These are phyloP conservation scores for Plasmodium gonderi DNA, from an alignment of 169 alveolate species.

Conservation along the genomic window DNA sequence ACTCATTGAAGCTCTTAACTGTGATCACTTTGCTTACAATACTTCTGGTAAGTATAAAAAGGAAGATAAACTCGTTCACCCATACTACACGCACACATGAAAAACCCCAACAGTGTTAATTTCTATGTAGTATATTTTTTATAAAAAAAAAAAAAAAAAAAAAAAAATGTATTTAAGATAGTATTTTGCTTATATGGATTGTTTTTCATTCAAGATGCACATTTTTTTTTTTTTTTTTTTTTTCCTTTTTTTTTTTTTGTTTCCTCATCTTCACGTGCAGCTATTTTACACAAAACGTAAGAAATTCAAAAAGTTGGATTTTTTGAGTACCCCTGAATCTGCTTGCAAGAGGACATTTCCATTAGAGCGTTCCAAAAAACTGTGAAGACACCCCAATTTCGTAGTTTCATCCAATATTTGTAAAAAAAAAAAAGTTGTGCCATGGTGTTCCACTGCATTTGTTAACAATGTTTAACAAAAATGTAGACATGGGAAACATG, in stretches of 20 bases:
- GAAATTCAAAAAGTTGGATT: slow-evolving; percentile 26
- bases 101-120: no score
- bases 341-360: slow-evolving; percentile 62
- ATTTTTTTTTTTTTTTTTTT: neutral
- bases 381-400: slow-evolving; percentile 34
- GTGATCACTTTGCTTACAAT: slow-evolving; percentile 19
- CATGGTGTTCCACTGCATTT: no score
- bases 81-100: no score
- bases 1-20: neutral
- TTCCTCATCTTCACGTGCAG: no score
- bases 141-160: no score
- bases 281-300: slow-evolving; percentile 40
- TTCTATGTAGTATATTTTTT: no score
- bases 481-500: no score
- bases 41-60: slow-evolving; percentile 43
- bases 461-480: no score
- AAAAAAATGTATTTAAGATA: no score
- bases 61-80: neutral
- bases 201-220: neutral
- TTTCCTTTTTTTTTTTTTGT: neutral
- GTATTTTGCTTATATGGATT: neutral
- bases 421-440: no score
- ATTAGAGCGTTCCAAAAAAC: slow-evolving; percentile 29
- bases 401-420: no score
- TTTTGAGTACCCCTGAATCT: slow-evolving; percentile 62